phyloP scores from a whole-genome alignment of 176 grass and related monocot genomes.

The Tillandsia fasciculata region DNA sequence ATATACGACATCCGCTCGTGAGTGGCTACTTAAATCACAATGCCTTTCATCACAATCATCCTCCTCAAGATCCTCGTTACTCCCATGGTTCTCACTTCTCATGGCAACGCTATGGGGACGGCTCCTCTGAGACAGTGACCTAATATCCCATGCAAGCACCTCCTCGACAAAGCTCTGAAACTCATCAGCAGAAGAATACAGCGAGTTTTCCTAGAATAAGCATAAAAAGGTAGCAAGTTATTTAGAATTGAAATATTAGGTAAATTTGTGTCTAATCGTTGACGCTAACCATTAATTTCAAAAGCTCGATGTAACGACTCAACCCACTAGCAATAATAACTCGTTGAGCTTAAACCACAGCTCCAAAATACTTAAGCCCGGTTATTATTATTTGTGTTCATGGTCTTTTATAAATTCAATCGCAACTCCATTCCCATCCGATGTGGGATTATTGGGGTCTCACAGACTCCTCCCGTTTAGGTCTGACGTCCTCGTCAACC shows the following conservation, averaged over 20 bases:
- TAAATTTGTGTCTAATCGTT: too few relatives aligned
- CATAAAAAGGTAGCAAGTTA: not conserved
- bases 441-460: too few relatives aligned
- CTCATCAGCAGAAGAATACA: constrained; percentile 56
- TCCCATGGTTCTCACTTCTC: not conserved
- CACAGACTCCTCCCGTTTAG: too few relatives aligned
- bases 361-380: too few relatives aligned
- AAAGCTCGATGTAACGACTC: too few relatives aligned
- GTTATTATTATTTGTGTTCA: too few relatives aligned
- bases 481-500: too few relatives aligned
- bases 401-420: too few relatives aligned
- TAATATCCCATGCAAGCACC: constrained; percentile 83
- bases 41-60: constrained; percentile 1
- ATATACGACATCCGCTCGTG: constrained; percentile 23
- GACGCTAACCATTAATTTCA: too few relatives aligned
- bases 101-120: constrained; percentile 38
- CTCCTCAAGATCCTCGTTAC: constrained; percentile 2
- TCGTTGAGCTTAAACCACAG: too few relatives aligned
- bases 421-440: too few relatives aligned
- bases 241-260: not conserved
- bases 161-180: constrained; percentile 64
- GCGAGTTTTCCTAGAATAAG: constrained; percentile 49
- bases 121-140: constrained; percentile 64
- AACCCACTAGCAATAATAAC: too few relatives aligned
- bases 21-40: not conserved